Evolutionary conservation across 2,329 filamentous ascomycete species (phyloP).

Genomic region (Epichloe aotearoae): DNA sequence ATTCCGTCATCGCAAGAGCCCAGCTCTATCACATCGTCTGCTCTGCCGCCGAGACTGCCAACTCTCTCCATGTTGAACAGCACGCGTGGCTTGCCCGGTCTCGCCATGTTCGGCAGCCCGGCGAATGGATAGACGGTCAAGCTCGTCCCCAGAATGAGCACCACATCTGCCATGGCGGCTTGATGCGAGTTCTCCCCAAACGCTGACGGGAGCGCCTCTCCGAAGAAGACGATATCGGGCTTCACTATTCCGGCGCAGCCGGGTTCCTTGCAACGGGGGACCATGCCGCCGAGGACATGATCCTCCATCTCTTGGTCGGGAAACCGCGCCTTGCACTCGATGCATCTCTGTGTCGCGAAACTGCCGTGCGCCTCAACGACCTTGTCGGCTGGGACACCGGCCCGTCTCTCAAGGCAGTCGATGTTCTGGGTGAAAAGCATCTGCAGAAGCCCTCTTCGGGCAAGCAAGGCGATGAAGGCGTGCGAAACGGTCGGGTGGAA

Average conservation of each 20-base stretch:
- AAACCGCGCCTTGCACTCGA: slow-evolving; percentile 67
- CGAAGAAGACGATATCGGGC: slow-evolving; percentile 92
- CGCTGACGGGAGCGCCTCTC: slow-evolving; percentile 44
- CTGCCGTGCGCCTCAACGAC: slow-evolving; percentile 94
- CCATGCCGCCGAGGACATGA: slow-evolving; percentile 50
- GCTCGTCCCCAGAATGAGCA: slow-evolving; percentile 81
- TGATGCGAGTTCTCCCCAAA: slow-evolving; percentile 28
- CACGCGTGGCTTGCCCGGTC: slow-evolving; percentile 54
- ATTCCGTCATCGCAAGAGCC: slow-evolving; percentile 78
- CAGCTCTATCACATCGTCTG: slow-evolving; percentile 75
- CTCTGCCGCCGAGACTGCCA: slow-evolving; percentile 59
- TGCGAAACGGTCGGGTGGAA: slow-evolving; percentile 85
- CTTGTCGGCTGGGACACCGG: slow-evolving; percentile 66
- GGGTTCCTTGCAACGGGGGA: slow-evolving; percentile 52
- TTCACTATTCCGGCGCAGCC: slow-evolving; percentile 72
- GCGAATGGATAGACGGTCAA: slow-evolving; percentile 83
- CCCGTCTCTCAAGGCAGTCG: slow-evolving; percentile 80
- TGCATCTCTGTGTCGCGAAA: slow-evolving; percentile 82
- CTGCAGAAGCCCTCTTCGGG: slow-evolving; percentile 62
- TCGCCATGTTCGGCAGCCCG: slow-evolving; percentile 53
- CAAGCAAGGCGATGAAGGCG: slow-evolving; percentile 71
- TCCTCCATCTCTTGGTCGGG: slow-evolving; percentile 62
- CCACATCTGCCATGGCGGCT: slow-evolving; percentile 54
- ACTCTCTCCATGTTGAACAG: slow-evolving; percentile 81
- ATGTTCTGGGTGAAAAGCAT: slow-evolving; percentile 98